These are phyloP conservation scores for Claviceps maximensis DNA, from an alignment of 2,329 filamentous ascomycete genomes.

Conservation along the genomic window DNA sequence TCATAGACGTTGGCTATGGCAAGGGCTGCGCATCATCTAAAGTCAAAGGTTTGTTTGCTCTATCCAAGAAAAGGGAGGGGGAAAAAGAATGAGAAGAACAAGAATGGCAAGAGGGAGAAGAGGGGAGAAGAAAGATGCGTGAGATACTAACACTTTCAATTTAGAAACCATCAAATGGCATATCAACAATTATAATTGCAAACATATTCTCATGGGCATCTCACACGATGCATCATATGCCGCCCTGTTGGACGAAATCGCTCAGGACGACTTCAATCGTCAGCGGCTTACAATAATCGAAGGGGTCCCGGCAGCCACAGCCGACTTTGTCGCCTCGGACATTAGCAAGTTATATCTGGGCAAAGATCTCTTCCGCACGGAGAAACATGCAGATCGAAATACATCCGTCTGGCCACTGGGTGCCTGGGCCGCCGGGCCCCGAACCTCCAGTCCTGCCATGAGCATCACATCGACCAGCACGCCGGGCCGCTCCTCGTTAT, in stretches of 20 bases:
- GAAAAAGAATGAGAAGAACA: not conserved
- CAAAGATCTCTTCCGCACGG: conserved; percentile 36
- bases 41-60: conserved; percentile 35
- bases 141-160: not conserved
- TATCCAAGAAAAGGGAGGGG: not conserved
- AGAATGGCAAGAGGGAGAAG: no score
- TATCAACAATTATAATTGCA: conserved; percentile 47
- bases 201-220: conserved; percentile 46
- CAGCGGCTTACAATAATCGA: conserved; percentile 40
- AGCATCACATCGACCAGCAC: conserved; percentile 8
- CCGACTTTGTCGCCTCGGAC: conserved; percentile 33
- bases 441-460: conserved; percentile 8
- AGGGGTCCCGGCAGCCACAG: conserved; percentile 33
- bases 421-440: conserved; percentile 1
- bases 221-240: conserved; percentile 50
- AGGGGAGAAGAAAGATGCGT: no score
- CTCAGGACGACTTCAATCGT: conserved; percentile 28
- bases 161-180: conserved; percentile 42
- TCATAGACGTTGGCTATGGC: conserved; percentile 46
- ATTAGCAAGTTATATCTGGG: conserved; percentile 33
- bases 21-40: conserved; percentile 48
- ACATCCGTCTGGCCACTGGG: conserved; percentile 9
- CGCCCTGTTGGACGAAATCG: conserved; percentile 42
- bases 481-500: conserved; percentile 9
- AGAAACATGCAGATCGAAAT: conserved; percentile 31